phyloP scores from a whole-genome alignment of 169 alveolate species.

The Besnoitia besnoiti region DNA sequence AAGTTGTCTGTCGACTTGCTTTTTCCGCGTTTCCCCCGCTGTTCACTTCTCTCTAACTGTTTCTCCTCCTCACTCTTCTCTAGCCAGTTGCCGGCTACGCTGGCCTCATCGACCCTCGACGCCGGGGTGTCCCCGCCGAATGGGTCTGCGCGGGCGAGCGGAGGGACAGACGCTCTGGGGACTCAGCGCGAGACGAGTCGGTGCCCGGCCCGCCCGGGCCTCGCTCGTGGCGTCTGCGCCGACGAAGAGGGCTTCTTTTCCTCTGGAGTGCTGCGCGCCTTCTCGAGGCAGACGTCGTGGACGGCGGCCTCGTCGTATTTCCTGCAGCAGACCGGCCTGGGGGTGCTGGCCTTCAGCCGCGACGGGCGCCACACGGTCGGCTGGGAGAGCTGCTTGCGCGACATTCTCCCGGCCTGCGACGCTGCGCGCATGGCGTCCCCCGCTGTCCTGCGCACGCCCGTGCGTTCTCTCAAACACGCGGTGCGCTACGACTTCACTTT shows the following conservation, averaged over 20 bases:
- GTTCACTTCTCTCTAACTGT: no score
- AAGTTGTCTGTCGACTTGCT: not conserved
- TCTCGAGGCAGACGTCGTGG: conserved; percentile 40
- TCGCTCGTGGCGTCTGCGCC: not conserved
- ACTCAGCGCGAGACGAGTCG: not conserved
- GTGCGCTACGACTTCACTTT: conserved; percentile 20
- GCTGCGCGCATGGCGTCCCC: conserved; percentile 15
- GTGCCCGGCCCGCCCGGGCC: not conserved
- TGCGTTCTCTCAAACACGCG: not conserved
- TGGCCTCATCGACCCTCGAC: not conserved
- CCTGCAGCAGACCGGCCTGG: conserved; percentile 34
- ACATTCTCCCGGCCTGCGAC: conserved; percentile 26
- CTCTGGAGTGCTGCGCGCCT: not conserved
- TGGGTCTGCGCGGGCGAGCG: not conserved
- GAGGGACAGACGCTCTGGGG: not conserved
- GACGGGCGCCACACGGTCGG: not conserved
- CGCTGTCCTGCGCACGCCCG: not conserved
- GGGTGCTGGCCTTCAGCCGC: not conserved
- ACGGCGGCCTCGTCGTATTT: not conserved
- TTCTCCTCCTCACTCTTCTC: not conserved
- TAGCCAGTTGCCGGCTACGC: not conserved
- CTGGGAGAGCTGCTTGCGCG: not conserved
- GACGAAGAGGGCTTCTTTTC: not conserved
- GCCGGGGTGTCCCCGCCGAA: not conserved
- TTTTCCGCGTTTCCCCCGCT: conserved; percentile 9